Conservation (phyloP, 108 stramenopile species). For the Stephanodiscus minutulus region DNA sequence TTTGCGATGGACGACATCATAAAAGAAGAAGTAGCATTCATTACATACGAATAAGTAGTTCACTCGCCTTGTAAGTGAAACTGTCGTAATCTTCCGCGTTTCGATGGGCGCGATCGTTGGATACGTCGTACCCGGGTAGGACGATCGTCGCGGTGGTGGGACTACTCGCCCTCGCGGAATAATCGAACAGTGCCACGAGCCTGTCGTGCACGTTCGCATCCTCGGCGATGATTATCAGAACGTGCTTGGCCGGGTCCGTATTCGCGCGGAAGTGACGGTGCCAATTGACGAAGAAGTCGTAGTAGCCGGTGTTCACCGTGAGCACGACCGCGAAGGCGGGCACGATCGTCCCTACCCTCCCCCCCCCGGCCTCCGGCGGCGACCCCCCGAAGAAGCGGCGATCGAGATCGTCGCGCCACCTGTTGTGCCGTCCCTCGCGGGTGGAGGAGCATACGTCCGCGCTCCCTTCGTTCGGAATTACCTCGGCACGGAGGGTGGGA, state of each 20-base stretch:
- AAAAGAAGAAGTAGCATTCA: too few relatives aligned
- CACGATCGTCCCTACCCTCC: too few relatives aligned
- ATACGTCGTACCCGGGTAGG: constrained; percentile 8
- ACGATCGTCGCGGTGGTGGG: constrained; percentile 9
- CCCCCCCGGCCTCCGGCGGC: too few relatives aligned
- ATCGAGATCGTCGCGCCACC: not conserved
- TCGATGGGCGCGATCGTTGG: not conserved
- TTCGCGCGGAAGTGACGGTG: constrained; percentile 7
- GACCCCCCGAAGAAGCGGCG: not conserved
- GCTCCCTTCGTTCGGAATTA: not conserved
- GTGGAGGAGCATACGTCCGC: constrained; percentile 7
- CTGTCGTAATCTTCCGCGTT: constrained; percentile 33
- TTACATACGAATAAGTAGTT: not conserved
- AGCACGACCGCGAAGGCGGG: constrained; percentile 20
- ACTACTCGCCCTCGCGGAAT: not conserved
- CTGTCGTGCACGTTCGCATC: constrained; percentile 18
- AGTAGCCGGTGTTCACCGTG: constrained; percentile 28
- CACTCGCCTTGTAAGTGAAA: constrained; percentile 13
- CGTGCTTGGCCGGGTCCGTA: not conserved
- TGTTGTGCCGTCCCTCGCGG: constrained; percentile 3
- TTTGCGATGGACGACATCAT: too few relatives aligned
- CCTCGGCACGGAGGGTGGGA: not conserved
- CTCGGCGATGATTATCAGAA: constrained; percentile 32
- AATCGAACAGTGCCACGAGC: not conserved
- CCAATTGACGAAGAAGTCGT: constrained; percentile 44